Evolutionary conservation across 2,329 filamentous ascomycete genomes (phyloP), one percentile per base, ranked within the genome.

Genomic region (Aureobasidium uvarum): DNA sequence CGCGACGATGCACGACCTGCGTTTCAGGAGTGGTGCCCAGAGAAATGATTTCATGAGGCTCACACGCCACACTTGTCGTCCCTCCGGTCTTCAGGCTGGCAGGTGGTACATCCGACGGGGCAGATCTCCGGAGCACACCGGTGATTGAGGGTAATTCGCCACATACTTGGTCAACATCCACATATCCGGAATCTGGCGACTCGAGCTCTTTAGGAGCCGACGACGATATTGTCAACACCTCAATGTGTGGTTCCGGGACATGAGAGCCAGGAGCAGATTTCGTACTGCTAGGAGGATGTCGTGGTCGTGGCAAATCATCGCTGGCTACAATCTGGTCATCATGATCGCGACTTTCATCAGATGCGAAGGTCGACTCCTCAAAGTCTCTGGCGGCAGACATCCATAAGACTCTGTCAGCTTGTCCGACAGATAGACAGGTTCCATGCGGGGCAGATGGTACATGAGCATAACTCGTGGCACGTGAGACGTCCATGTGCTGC

Each of bases 331-430:
- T 28, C n/a, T 3, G 28, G 10, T 62, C 45, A 10, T 31, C n/a
- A 11, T 13, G 31, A n/a, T 62, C 45, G 31, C 14, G 31, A 20
- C 20, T 41, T 16, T 65, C 55, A 13, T 66, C 55, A n/a, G 48
- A 39, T 7, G 38, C 55, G 20, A 63, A 55, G 28, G 45, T 63
- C 2, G 52, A 50, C 23, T 52, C 38, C 28, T 60, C 64, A 58
- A 78, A 77, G 71, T 91, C 86, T 68, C 91, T 83, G 28, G 89
- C 85, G 5, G 86, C 88, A 45, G 86, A 88, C 66, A 82, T 81
- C 92, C 92, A 96, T 1, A 95, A 79, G 64, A 83, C 80, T 64
- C 74, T 68, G 13, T 69, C 62, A 23, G 70, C 73, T 41, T 74
- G 74, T 16, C 67, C 69, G 23, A 72, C 56, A 6, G 72, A 74